Evolutionary conservation across 805 yeast species (phyloP), one percentile per base, ranked within the genome.

Genomic region (Pichia heedii): DNA sequence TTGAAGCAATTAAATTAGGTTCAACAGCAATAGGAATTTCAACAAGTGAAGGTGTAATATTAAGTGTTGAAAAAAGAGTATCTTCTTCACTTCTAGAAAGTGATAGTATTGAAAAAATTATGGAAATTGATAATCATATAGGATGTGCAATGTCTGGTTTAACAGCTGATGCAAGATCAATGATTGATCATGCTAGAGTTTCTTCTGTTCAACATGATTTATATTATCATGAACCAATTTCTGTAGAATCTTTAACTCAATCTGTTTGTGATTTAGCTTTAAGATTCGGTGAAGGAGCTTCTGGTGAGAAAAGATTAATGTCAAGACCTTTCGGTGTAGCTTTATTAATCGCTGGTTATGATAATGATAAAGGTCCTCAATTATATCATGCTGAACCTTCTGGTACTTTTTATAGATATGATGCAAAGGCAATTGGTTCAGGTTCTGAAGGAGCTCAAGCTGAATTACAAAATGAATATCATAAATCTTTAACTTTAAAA

Each of bases 261-360:
- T 79, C 95, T 1, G 96, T 93, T 18, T 93, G 98, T 65, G 98
- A 93, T 67, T 74, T 93, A 58, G 97, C 99, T 2, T 71, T 93
- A 55, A 77, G 97, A 61, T 90, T 90, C 54, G 97, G 97, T 45
- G 98, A 90, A 69, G 96, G 96, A 53, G 96, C 95, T 3, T 80
- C 88, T 34, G 97, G 96, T 46, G 97, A 93, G 61, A 90, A 90
- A 63, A 76, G 94, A 61, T 73, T 83, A 51, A 84, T 93, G 99
- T 87, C 96, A 4, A 80, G 99, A 68, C 99, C 99, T 12, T 93
- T 93, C 63, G 99, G 99, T 61, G 99, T 93, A 40, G 99, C 99
- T 2, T 68, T 93, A 52, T 74, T 93, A 56, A 83, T 93, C 58
- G 98, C 97, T 5, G 99, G 99, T 40, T 74, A 80, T 54, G 98